Evolutionary conservation across 495 filamentous ascomycete species (phyloP).

Genomic region (Venustampulla echinocandica): DNA sequence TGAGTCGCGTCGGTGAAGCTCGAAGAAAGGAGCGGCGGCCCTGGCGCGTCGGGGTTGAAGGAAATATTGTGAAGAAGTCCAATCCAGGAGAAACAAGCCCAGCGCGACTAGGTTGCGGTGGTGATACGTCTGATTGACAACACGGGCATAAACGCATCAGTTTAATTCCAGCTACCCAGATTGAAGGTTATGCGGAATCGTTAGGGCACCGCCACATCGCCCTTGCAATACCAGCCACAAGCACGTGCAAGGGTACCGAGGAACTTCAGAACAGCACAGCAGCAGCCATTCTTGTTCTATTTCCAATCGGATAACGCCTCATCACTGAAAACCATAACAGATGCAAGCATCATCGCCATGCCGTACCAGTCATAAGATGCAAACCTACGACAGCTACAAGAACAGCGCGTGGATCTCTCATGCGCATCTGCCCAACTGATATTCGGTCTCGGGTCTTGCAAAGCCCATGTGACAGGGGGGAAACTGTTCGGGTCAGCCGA

Average conservation of each 20-base stretch:
- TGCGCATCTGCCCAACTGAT: too few species aligned
- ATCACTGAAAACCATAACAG: too few species aligned
- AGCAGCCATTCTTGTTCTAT: background rate
- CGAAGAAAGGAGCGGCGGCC: background rate
- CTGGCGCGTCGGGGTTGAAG: background rate
- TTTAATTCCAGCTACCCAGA: background rate
- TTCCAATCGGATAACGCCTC: background rate
- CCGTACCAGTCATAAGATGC: too few species aligned
- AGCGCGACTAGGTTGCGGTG: background rate
- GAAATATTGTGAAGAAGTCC: background rate
- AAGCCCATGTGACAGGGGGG: too few species aligned
- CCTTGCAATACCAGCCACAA: background rate
- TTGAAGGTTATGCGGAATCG: background rate
- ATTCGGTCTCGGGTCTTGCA: too few species aligned
- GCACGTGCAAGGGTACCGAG: background rate
- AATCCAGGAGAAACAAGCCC: background rate
- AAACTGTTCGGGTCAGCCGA: too few species aligned
- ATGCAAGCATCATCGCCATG: too few species aligned
- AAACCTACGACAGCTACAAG: too few species aligned
- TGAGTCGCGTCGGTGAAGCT: constrained; percentile 8
- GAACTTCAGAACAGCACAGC: background rate
- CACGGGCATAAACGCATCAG: background rate
- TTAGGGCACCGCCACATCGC: background rate
- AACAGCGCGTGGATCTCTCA: too few species aligned
- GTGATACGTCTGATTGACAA: background rate